A percentile compares a stretch with the other conserved stretches of the same genome.
phyloP scores from a whole-genome alignment of 805 yeast genomes.

The Teunomyces aglyptinius region DNA sequence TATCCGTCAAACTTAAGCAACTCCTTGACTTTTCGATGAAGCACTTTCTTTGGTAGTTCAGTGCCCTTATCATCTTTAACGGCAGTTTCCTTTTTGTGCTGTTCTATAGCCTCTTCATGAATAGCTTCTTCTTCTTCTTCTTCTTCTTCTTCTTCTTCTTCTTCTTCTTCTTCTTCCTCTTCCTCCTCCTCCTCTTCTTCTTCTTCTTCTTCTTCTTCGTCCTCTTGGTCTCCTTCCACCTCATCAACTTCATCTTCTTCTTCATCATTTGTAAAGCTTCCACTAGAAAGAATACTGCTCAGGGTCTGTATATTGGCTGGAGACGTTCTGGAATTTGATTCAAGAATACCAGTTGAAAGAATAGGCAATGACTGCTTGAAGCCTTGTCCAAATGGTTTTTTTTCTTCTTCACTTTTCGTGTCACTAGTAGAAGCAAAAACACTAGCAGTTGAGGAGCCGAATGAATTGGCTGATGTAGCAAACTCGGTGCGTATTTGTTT shows the following conservation, averaged over 20 bases:
- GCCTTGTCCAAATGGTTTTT: background rate
- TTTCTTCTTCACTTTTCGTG: background rate
- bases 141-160: slow-evolving; percentile 8
- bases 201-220: slow-evolving; percentile 5
- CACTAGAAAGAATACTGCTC: background rate
- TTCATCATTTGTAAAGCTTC: background rate
- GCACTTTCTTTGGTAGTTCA: background rate
- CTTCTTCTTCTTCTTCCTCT: slow-evolving; percentile 7
- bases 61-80: slow-evolving; percentile 5
- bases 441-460: background rate
- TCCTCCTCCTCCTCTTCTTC: slow-evolving; percentile 3
- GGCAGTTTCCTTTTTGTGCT: background rate
- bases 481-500: background rate
- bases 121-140: slow-evolving; percentile 4
- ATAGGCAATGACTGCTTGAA: background rate
- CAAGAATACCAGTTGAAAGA: background rate
- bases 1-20: slow-evolving; percentile 18
- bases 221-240: slow-evolving; percentile 8
- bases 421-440: background rate
- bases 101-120: background rate
- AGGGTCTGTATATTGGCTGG: background rate
- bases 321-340: background rate
- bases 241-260: slow-evolving; percentile 5
- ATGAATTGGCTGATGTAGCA: background rate
- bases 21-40: background rate